Percentiles rank a stretch among this genome's conserved stretches.
phyloP scores from a whole-genome alignment of 2,329 filamentous ascomycete species.

The Aspergillaceae sp. region DNA sequence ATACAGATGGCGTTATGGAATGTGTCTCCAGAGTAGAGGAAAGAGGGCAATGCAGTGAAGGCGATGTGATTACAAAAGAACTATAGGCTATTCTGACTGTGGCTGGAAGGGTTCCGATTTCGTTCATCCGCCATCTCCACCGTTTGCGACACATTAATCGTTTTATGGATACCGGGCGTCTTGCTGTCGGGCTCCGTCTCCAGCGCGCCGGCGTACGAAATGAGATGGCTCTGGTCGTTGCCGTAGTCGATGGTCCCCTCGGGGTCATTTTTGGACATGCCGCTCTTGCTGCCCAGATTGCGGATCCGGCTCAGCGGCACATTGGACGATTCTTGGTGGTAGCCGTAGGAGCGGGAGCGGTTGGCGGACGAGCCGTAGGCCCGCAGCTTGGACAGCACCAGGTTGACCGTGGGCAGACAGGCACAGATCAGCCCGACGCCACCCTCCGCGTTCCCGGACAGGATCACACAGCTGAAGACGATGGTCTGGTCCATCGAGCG shows the following conservation, averaged over 20 bases:
- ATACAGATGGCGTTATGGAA: too few species aligned
- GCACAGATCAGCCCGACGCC: conserved; percentile 31
- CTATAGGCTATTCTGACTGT: background rate
- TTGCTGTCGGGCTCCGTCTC: background rate
- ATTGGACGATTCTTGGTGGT: conserved; percentile 12
- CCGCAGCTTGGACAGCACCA: conserved; percentile 18
- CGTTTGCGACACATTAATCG: conserved; percentile 15
- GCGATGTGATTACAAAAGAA: conserved; percentile 21
- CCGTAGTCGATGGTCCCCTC: conserved; percentile 15
- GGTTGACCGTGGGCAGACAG: conserved; percentile 28
- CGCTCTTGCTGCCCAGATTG: conserved; percentile 4
- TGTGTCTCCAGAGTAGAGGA: too few species aligned
- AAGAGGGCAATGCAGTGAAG: conserved; percentile 49
- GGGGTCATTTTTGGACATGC: conserved; percentile 5
- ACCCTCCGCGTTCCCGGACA: conserved; percentile 32
- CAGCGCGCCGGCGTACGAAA: conserved; percentile 17
- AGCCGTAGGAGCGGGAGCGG: conserved; percentile 15
- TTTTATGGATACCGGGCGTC: conserved; percentile 13
- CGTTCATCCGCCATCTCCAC: conserved; percentile 11
- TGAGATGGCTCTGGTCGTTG: conserved; percentile 24
- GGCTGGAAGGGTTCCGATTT: background rate
- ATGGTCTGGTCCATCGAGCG: conserved; percentile 24
- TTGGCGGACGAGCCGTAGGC: conserved; percentile 20
- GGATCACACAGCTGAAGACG: conserved; percentile 28
- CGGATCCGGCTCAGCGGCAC: conserved; percentile 22